These are phyloP conservation scores for Cladosporium sp. DNA, from an alignment of 2,329 filamentous ascomycete species.

Conservation along the genomic window DNA sequence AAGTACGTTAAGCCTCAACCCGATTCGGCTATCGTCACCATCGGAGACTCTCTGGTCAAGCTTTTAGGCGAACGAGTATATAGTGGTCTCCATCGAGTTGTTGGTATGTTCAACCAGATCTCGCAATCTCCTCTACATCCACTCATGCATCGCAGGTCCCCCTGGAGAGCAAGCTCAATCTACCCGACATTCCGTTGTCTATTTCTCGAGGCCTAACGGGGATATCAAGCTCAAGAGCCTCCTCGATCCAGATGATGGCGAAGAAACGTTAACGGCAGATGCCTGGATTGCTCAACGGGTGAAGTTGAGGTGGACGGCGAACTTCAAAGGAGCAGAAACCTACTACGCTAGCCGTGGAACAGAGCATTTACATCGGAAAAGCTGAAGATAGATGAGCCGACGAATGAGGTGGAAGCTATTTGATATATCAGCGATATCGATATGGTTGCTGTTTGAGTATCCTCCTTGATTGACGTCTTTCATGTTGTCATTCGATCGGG, in stretches of 20 bases:
- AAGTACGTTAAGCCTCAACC: not conserved
- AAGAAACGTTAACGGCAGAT: not conserved
- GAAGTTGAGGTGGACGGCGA: not conserved
- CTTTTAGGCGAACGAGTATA: not conserved
- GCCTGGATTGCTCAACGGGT: not conserved
- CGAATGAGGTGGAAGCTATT: not conserved
- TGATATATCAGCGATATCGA: not conserved
- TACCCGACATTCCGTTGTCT: not conserved
- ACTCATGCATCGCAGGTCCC: not conserved
- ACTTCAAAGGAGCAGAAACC: not conserved
- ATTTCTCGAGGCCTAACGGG: not conserved
- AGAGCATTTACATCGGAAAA: not conserved
- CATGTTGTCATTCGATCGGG: not conserved
- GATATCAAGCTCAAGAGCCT: not conserved
- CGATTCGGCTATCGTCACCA: not conserved
- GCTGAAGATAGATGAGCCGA: not conserved
- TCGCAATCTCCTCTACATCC: not conserved
- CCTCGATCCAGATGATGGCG: not conserved
- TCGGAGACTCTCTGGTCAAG: not conserved
- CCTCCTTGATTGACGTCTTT: not conserved
- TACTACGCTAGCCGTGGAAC: not conserved
- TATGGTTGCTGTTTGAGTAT: not conserved
- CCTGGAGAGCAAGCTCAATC: not conserved
- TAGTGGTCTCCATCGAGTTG: not conserved
- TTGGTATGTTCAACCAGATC: not conserved